Evolutionary conservation across 345 rosid genomes (phyloP), one percentile per base, ranked within the genome.

Genomic region (Sisymbrium altissimum): DNA sequence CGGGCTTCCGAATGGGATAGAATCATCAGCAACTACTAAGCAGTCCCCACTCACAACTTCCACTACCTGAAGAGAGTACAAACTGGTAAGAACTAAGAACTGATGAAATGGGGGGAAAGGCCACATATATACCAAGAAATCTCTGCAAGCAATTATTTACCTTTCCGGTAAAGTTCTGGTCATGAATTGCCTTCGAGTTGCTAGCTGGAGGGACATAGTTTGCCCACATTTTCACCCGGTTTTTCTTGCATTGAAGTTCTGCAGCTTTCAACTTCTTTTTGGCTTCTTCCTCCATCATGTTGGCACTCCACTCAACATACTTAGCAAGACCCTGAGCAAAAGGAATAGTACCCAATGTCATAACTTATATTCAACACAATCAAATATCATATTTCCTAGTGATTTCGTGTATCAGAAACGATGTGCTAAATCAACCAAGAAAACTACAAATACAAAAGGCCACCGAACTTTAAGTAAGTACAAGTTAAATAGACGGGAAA

Each of bases 21-120:
- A 78, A 82, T 96, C 99, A 85, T 96, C 97, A 43, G 97, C 98
- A 52, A 96, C 90, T 68, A 88, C 72, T 44, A 96, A 27, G 75
- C 97, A 92, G 83, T 96, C 99, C 35, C 99, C 99, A 71, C 99
- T 96, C 21, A 89, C 98, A 75, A 93, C 94, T 81, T 93, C 98
- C 69, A 91, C 91, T 7, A 93, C 98, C 98, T 93, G 83, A 36
- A 75, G 67, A 70, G 52, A 61, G 46, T 45, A 12, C 25, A 74
- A 49, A 11, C 23, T 49, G 54, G 52, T 75, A 5, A 33, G 62
- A 71, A 53, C 41, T 43, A 25, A 29, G 19, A 45, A 33, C 59
- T 25, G 21, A 13, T 21, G 49, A 63, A 44, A 52, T 36, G 39
- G 29, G 69, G 17, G 7, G 2, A 25, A 57, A 72, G 52, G 56